Percentiles rank a stretch among this genome's conserved stretches.
Evolutionary conservation across 1,284 basidiomycete genomes (phyloP).

Genomic region (Schizopora paradoxa): DNA sequence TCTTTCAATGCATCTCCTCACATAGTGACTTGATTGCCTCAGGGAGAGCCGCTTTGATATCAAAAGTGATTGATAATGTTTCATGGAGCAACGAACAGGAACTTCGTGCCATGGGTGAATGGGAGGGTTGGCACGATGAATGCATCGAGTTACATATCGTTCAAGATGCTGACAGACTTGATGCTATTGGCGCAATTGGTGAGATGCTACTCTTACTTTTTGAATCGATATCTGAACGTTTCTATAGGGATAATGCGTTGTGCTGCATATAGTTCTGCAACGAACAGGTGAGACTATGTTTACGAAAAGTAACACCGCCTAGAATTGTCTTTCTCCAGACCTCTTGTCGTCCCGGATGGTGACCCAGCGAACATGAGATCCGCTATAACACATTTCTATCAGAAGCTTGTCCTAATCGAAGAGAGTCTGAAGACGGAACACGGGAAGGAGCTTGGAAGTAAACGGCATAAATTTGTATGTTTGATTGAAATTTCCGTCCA

Average conservation of each 20-base stretch:
- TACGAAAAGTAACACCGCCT: conserved; percentile 8
- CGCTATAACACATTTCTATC: conserved; percentile 82
- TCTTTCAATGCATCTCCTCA: conserved; percentile 46
- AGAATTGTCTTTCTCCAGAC: conserved; percentile 37
- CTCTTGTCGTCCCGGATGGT: conserved; percentile 58
- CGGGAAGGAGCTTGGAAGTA: conserved; percentile 65
- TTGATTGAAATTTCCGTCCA: conserved; percentile 2
- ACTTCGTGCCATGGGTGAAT: conserved; percentile 46
- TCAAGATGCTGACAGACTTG: conserved; percentile 88
- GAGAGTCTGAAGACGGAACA: conserved; percentile 72
- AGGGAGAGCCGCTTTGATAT: conserved; percentile 51
- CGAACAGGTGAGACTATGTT: conserved; percentile 46
- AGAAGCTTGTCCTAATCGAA: conserved; percentile 76
- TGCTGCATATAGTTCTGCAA: conserved; percentile 72
- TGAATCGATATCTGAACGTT: conserved; percentile 29
- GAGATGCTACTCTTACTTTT: conserved; percentile 47
- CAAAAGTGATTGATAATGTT: conserved; percentile 72
- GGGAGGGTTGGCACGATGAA: conserved; percentile 68
- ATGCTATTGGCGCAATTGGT: conserved; percentile 92
- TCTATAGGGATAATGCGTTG: conserved; percentile 75
- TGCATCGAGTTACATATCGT: conserved; percentile 86
- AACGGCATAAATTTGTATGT: conserved; percentile 68
- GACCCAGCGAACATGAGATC: conserved; percentile 45
- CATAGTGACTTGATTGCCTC: conserved; percentile 52
- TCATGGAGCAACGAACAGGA: conserved; percentile 85